Conservation (phyloP, 2,329 filamentous ascomycete genomes). For the Orbilia javanica region DNA sequence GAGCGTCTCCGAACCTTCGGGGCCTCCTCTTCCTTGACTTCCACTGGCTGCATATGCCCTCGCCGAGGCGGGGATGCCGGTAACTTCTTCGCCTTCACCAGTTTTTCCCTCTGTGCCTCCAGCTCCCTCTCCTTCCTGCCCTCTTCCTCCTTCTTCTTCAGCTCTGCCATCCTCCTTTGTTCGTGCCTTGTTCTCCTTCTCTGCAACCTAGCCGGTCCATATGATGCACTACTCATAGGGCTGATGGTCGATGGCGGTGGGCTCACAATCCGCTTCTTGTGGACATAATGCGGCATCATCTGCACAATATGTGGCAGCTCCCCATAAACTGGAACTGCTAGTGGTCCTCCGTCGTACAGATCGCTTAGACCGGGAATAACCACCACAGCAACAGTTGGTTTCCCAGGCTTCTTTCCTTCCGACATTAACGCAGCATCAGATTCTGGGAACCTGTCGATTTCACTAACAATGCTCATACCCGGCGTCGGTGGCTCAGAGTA, state of each 20-base stretch:
- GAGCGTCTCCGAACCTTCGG: slow-evolving; percentile 58
- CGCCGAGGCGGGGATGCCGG: slow-evolving; percentile 11
- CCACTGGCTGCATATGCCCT: slow-evolving; percentile 46
- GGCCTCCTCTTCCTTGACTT: slow-evolving; percentile 44
- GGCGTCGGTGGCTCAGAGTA: slow-evolving; percentile 57
- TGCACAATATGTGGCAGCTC: slow-evolving; percentile 54
- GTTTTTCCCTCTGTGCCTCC: slow-evolving; percentile 13
- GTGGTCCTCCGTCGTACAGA: slow-evolving; percentile 47
- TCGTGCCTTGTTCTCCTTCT: slow-evolving; percentile 46
- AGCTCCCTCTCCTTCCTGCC: slow-evolving; percentile 5
- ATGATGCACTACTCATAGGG: slow-evolving; percentile 57
- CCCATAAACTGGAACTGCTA: slow-evolving; percentile 51
- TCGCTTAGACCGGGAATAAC: slow-evolving; percentile 53
- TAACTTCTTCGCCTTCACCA: slow-evolving; percentile 33
- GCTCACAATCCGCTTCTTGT: slow-evolving; percentile 50
- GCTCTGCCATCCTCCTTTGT: slow-evolving; percentile 39
- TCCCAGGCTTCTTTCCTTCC: slow-evolving; percentile 46
- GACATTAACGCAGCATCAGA: slow-evolving; percentile 49
- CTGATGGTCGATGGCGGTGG: slow-evolving; percentile 57
- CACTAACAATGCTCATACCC: slow-evolving; percentile 50
- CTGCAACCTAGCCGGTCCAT: slow-evolving; percentile 47
- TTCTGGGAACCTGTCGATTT: slow-evolving; percentile 48
- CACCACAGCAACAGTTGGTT: slow-evolving; percentile 53
- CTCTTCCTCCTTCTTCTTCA: slow-evolving; percentile 30
- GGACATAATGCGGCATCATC: slow-evolving; percentile 57